Conservation (phyloP, 2,329 filamentous ascomycete genomes). For the Fusarium ambrosium region DNA sequence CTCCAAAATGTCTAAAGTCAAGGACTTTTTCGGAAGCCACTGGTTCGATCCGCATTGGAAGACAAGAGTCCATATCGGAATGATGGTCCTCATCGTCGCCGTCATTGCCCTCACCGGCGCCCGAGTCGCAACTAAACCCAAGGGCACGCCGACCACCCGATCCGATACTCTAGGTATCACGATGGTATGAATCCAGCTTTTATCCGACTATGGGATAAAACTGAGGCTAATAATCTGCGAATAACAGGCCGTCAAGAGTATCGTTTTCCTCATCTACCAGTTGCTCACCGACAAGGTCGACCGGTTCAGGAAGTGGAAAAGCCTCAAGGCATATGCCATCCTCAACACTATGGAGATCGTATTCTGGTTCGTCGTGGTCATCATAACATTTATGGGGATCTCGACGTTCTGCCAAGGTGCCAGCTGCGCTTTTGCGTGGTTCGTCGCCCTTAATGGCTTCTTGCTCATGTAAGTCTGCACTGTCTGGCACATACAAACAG, state of each 20-base stretch:
- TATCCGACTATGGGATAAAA: no score
- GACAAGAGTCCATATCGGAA: slow-evolving; percentile 20
- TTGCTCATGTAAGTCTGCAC: slow-evolving; percentile 17
- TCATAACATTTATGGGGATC: slow-evolving; percentile 36
- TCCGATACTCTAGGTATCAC: slow-evolving; percentile 38
- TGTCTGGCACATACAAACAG: accelerated
- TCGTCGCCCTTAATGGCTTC: slow-evolving; percentile 22
- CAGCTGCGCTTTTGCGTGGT: slow-evolving; percentile 27
- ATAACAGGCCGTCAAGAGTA: slow-evolving; percentile 16
- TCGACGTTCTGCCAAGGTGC: slow-evolving; percentile 27
- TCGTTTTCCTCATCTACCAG: slow-evolving; percentile 33
- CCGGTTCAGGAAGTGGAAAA: slow-evolving; percentile 34
- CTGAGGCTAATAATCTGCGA: neutral
- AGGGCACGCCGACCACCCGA: slow-evolving; percentile 19
- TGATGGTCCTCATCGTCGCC: slow-evolving; percentile 2
- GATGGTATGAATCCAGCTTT: slow-evolving; percentile 18
- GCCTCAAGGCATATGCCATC: slow-evolving; percentile 41
- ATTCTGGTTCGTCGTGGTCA: slow-evolving; percentile 47
- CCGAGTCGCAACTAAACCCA: slow-evolving; percentile 26
- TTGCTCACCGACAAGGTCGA: slow-evolving; percentile 46
- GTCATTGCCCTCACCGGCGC: slow-evolving; percentile 27
- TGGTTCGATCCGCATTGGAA: slow-evolving; percentile 34
- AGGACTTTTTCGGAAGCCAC: slow-evolving; percentile 22
- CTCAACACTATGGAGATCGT: slow-evolving; percentile 44
- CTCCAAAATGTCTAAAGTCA: slow-evolving; percentile 15